These are phyloP conservation scores for Candida jianshihensis DNA, from an alignment of 805 yeast species.

Conservation along the genomic window DNA sequence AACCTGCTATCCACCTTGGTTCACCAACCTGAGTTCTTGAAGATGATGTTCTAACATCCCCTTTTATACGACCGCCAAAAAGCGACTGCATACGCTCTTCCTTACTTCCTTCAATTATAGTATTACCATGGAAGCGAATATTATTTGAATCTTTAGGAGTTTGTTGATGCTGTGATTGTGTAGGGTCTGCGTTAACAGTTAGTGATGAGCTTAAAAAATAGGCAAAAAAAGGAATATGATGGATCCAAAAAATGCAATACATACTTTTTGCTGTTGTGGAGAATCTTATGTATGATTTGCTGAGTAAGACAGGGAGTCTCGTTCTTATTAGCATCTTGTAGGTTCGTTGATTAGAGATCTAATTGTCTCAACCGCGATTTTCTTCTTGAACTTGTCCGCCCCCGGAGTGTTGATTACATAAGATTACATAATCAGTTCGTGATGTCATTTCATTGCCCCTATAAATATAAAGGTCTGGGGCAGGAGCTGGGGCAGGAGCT, in stretches of 20 bases:
- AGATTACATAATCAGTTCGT: neutral
- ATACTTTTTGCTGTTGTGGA: conserved; percentile 1
- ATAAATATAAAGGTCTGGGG: too few species aligned
- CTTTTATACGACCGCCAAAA: conserved; percentile 52
- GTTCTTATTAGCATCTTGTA: neutral
- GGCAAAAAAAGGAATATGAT: neutral
- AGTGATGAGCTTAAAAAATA: neutral
- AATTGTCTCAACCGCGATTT: neutral
- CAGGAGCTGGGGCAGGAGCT: too few species aligned
- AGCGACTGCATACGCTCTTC: conserved; percentile 42
- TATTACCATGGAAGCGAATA: conserved; percentile 25
- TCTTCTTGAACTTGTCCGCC: neutral
- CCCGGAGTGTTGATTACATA: too few species aligned
- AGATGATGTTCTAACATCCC: conserved; percentile 37
- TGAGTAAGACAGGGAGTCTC: neutral
- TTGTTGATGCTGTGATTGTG: neutral
- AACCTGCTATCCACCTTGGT: conserved; percentile 43
- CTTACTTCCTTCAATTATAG: conserved; percentile 25
- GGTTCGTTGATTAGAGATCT: neutral
- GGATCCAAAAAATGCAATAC: neutral
- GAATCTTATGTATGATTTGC: neutral
- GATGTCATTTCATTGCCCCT: too few species aligned
- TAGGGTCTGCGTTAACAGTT: neutral
- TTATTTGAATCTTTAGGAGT: neutral
- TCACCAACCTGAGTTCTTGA: conserved; percentile 22